Base-by-base conservation (phyloP, 2,329 filamentous ascomycete species). In the Fonsecaea nubica region DNA sequence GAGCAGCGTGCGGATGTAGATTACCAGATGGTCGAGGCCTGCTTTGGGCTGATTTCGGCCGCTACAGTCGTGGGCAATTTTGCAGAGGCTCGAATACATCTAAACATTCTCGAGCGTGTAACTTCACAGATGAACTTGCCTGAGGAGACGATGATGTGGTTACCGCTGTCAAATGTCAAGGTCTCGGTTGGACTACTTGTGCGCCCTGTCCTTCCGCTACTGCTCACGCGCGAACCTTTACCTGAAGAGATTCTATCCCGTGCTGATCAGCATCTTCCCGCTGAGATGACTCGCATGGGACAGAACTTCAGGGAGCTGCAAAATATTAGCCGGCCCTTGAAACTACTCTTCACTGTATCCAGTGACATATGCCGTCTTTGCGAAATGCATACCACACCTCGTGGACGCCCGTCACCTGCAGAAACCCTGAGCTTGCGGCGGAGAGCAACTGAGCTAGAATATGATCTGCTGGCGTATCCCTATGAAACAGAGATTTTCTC, bases 11-110 rank as follows among this genome's bases (percentile, higher is more conserved):
- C 77, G 76, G 58, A 66, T 57, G 13, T 79, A 75, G 76, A 72
- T 52, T 70, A 78, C 61, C 74, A 75, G 58, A 75, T 77, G 10
- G 74, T 80, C 64, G 76, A 78, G 60, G 78, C 76, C 7, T 77
- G 79, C 59, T 72, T 79, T 55, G 77, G 76, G 32, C 74, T 80
- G 13, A 73, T 79, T 21, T 75, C 75, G n/a, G 73, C 77, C 58
- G 73, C 77, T 48, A 77, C 79, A 73, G 77, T 79, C 21, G 72
- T 77, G 55, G 78, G 77, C 9, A 70, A 77, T 40, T 79, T 79
- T 59, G 73, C 75, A 45, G 78, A 80, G 70, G 76, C 76, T 15
- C 74, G 73, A 45, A 75, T 80, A 25, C 79, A 81, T 67, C 71
- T 80, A 8, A 71, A 72, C 36, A 78, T 78, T 4, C 59, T 71